Evolutionary conservation across 352 stramenopile species (phyloP), one percentile per base, ranked within the genome.

Genomic region (Pythium brachiatum): DNA sequence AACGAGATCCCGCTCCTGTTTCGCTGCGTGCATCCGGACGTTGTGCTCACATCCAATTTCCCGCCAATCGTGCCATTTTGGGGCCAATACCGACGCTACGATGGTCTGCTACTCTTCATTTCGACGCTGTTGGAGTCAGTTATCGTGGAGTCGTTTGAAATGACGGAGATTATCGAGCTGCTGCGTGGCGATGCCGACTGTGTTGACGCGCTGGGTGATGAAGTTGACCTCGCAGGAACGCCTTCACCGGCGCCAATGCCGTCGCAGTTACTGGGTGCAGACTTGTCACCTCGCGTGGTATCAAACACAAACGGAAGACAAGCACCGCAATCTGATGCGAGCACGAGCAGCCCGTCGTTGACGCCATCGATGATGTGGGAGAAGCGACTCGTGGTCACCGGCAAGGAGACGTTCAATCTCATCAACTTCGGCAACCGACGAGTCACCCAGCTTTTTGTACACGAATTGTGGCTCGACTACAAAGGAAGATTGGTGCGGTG

Each of bases 41-140:
- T 94, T 18, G 70, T 94, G 3, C 62, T 94, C 32, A 94, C 85
- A 15, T 90, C 79, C 5, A 94, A 94, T 38, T 91, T 90, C 60
- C 85, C 85, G n/a, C 85, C 85, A 7, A 91, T 91, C 54, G 85
- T 94, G 13, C 85, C 85, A 16, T 94, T 94, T 59, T 94, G 85
- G 85, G 85, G 85, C 0, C 85, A 94, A 57, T 94, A 94, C 53
- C 78, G 85, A 29, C 83, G 85, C 8, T 94, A 92, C 38, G 85
- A 94, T 57, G 85, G 85, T 18, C 64, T 94, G 5, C 53, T 94
- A 26, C 60, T 94, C 1, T 94, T 89, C 57, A 88, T 94, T 50
- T 94, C 85, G n/a, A 91, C 85, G 11, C 46, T 94, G 8, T 53
- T 94, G 7, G 85, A 94, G 61, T 86, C 76, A 1, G 83, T 92